Evolutionary conservation across 768 basidiomycete species (phyloP).

Genomic region (Phylloporus arenicola): DNA sequence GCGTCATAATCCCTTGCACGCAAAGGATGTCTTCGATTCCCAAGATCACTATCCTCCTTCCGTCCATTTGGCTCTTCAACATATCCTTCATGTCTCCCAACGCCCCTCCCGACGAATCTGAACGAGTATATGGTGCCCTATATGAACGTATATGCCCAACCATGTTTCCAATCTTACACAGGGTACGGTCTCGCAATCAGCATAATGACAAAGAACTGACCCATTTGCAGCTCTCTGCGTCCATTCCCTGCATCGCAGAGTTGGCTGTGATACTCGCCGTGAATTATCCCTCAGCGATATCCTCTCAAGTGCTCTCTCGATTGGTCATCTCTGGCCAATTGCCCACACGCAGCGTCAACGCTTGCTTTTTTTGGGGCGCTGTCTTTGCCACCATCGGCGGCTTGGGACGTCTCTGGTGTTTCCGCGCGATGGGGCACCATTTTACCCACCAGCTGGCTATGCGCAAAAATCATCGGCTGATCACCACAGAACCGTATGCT

Average conservation of each 20-base stretch:
- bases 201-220: slow-evolving; percentile 2
- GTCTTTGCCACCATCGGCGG: slow-evolving; percentile 25
- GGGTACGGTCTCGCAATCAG: slow-evolving; percentile 10
- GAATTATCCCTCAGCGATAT: slow-evolving; percentile 11
- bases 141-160: slow-evolving; percentile 22
- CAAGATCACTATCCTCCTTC: slow-evolving; percentile 20
- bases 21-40: slow-evolving; percentile 16
- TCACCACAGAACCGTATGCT: slow-evolving; percentile 33
- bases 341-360: slow-evolving; percentile 19
- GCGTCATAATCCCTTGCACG: background rate
- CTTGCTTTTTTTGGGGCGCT: slow-evolving; percentile 28
- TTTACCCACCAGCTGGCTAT: slow-evolving; percentile 35
- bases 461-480: slow-evolving; percentile 25
- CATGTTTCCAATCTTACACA: slow-evolving; percentile 19
- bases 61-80: slow-evolving; percentile 27
- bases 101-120: slow-evolving; percentile 16
- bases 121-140: slow-evolving; percentile 15
- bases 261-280: slow-evolving; percentile 16
- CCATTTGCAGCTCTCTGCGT: slow-evolving; percentile 20
- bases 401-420: slow-evolving; percentile 35
- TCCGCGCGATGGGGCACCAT: slow-evolving; percentile 27
- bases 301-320: slow-evolving; percentile 19
- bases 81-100: slow-evolving; percentile 20
- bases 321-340: slow-evolving; percentile 15
- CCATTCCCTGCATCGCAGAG: slow-evolving; percentile 28